Conservation (phyloP, 2,329 filamentous ascomycete species). For the Aspergillus persii region DNA sequence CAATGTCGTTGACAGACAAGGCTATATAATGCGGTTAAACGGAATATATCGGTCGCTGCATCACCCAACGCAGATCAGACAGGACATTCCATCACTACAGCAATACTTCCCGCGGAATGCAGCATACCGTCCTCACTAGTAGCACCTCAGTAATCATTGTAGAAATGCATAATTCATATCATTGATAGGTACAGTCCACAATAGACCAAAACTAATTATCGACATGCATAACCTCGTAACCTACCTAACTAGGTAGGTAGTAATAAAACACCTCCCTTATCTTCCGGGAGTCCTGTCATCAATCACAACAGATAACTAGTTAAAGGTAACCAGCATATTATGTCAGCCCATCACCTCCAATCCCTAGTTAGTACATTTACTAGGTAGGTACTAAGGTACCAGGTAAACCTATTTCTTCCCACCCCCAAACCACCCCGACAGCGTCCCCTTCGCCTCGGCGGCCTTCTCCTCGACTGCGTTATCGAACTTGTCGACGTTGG, state of each 20-base stretch:
- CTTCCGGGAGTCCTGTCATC: neutral
- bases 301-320: too few relatives aligned
- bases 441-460: conserved; percentile 75
- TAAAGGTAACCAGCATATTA: too few relatives aligned
- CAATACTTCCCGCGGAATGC: conserved; percentile 11
- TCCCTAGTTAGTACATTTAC: too few relatives aligned
- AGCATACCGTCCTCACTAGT: conserved; percentile 6
- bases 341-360: too few relatives aligned
- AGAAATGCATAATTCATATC: too few relatives aligned
- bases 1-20: too few relatives aligned
- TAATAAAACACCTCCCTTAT: neutral
- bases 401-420: conserved; percentile 10
- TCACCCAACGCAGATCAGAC: too few relatives aligned
- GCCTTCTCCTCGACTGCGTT: conserved; percentile 75
- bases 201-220: neutral
- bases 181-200: neutral
- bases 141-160: neutral
- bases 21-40: too few relatives aligned
- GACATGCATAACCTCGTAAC: neutral
- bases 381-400: too few relatives aligned
- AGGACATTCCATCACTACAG: conserved; percentile 13
- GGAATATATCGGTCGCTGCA: too few relatives aligned
- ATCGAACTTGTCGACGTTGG: conserved; percentile 71
- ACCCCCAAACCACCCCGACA: conserved; percentile 79
- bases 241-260: neutral